Conservation (phyloP, 768 basidiomycete species). For the Hydnum rufescens region DNA sequence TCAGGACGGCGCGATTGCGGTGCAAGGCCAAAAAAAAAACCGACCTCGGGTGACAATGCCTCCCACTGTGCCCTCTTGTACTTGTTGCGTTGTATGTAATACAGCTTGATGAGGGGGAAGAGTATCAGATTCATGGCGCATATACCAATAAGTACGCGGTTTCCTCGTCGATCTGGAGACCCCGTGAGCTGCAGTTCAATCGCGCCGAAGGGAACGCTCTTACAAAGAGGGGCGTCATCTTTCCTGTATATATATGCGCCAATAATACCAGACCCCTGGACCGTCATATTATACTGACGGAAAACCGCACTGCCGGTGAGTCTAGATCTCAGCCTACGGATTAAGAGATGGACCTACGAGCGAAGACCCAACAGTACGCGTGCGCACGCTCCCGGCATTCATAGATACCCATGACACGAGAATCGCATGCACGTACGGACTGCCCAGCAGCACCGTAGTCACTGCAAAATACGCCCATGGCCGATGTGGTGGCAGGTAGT, state of each 20-base stretch:
- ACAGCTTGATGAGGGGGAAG: slow-evolving; percentile 32
- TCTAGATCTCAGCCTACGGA: slow-evolving; percentile 25
- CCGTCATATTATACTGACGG: background rate
- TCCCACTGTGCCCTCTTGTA: slow-evolving; percentile 32
- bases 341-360: slow-evolving; percentile 33
- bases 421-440: slow-evolving; percentile 7
- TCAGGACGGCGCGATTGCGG: background rate
- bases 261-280: slow-evolving; percentile 19
- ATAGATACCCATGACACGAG: slow-evolving; percentile 35
- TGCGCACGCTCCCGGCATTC: slow-evolving; percentile 40
- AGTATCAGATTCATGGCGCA: slow-evolving; percentile 32
- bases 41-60: slow-evolving; percentile 22
- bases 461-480: slow-evolving; percentile 1
- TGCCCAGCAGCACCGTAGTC: slow-evolving; percentile 8
- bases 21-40: background rate
- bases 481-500: slow-evolving; percentile 14
- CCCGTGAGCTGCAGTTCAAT: background rate
- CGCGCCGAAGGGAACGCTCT: slow-evolving; percentile 1
- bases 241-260: slow-evolving; percentile 36
- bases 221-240: slow-evolving; percentile 28
- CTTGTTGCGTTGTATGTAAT: slow-evolving; percentile 33
- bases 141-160: slow-evolving; percentile 34
- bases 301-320: background rate
- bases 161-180: slow-evolving; percentile 42
- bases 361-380: slow-evolving; percentile 26